Evolutionary conservation across 306 rosid species (phyloP).

Genomic region (Phaseolus lunatus): DNA sequence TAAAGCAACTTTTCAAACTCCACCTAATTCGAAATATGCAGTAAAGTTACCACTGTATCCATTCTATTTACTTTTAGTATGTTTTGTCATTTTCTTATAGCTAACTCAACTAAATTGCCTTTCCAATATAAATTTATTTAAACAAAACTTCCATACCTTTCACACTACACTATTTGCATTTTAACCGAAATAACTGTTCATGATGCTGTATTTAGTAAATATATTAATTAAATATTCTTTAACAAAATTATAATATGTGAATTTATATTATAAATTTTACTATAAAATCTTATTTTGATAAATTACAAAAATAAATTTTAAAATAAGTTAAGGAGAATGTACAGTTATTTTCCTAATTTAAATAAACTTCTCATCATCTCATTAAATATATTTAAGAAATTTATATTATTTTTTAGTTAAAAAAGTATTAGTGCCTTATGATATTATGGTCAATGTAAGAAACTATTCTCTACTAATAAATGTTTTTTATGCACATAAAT

Average conservation of each 20-base stretch:
- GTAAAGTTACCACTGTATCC: neutral
- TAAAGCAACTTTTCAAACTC: neutral
- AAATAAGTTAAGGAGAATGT: too few relatives aligned
- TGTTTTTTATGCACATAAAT: too few relatives aligned
- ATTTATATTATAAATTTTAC: neutral
- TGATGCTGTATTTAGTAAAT: neutral
- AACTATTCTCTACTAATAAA: too few relatives aligned
- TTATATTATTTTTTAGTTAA: too few relatives aligned
- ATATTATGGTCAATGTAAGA: too few relatives aligned
- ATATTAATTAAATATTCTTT: neutral
- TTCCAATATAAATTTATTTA: neutral
- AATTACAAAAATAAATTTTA: too few relatives aligned
- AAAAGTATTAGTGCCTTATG: too few relatives aligned
- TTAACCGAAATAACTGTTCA: neutral
- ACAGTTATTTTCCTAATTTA: too few relatives aligned
- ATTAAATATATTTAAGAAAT: too few relatives aligned
- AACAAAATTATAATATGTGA: neutral
- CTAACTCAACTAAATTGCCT: neutral
- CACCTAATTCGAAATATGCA: neutral
- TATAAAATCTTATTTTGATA: too few relatives aligned
- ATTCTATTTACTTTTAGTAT: neutral
- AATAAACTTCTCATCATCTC: too few relatives aligned
- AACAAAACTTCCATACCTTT: neutral
- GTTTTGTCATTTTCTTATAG: constrained; percentile 4
- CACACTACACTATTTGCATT: neutral